Evolutionary conservation across 2,329 filamentous ascomycete genomes (phyloP).

Genomic region (Colletotrichum simmondsii): DNA sequence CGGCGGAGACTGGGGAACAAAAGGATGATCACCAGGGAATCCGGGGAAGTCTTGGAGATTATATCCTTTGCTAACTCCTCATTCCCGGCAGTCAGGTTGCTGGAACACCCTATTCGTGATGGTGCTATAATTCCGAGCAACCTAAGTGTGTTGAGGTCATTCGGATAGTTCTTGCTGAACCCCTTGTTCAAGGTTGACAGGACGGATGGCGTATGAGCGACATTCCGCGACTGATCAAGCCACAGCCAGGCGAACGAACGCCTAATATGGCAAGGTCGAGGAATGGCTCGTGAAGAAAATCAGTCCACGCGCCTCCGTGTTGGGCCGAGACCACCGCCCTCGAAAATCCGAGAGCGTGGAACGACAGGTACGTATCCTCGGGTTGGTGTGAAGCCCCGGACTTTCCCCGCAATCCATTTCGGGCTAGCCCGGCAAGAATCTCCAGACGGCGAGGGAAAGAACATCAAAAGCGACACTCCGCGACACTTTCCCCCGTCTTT

Average conservation of each 20-base stretch:
- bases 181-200: not conserved
- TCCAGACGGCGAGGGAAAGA: not conserved
- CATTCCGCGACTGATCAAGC: slow-evolving; percentile 14
- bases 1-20: not conserved
- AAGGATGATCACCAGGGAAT: not conserved
- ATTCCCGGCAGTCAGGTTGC: not conserved
- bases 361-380: not conserved
- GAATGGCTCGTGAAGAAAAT: not conserved
- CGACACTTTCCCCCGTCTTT: slow-evolving; percentile 11
- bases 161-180: not conserved
- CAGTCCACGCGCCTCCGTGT: slow-evolving; percentile 16
- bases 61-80: slow-evolving; percentile 4
- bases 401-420: slow-evolving; percentile 8
- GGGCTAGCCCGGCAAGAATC: not conserved
- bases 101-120: not conserved
- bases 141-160: not conserved
- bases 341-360: not conserved
- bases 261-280: not conserved
- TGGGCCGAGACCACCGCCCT: not conserved
- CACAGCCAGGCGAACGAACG: not conserved
- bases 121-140: not conserved
- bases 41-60: slow-evolving; percentile 17
- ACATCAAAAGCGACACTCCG: slow-evolving; percentile 38
- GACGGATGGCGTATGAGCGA: not conserved
- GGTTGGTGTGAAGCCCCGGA: not conserved